Evolutionary conservation across 805 yeast species (phyloP).

Genomic region (Zygosaccharomyces siamensis): DNA sequence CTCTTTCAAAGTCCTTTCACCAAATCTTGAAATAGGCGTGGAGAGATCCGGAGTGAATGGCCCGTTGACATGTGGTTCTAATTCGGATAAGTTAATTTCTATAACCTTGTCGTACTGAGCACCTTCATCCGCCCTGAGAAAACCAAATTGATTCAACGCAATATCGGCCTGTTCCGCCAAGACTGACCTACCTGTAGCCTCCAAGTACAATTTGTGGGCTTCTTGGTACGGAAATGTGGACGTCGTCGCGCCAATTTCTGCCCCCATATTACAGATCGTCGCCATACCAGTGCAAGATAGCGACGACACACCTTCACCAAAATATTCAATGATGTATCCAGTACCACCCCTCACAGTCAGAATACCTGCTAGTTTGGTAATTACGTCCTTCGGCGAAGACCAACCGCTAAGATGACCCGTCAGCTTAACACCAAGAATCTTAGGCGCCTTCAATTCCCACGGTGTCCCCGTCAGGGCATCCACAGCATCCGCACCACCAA

Average conservation of each 20-base stretch:
- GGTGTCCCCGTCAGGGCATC: constrained; percentile 96
- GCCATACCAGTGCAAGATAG: constrained; percentile 99
- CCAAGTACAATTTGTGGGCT: constrained; percentile 71
- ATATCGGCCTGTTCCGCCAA: constrained; percentile 78
- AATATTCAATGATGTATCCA: constrained; percentile 92
- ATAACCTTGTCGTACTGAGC: constrained; percentile 89
- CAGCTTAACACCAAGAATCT: constrained; percentile 86
- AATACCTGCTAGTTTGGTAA: constrained; percentile 84
- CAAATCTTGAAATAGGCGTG: constrained; percentile 83
- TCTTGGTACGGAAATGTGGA: constrained; percentile 93
- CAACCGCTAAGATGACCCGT: constrained; percentile 88
- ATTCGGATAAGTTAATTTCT: constrained; percentile 77
- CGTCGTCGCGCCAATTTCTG: constrained; percentile 98
- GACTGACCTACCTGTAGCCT: constrained; percentile 77
- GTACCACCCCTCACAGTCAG: constrained; percentile 98
- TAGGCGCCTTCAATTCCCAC: constrained; percentile 98
- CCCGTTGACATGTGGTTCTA: constrained; percentile 96
- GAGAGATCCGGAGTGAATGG: constrained; percentile 98
- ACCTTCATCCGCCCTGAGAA: constrained; percentile 78
- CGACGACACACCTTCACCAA: constrained; percentile 87
- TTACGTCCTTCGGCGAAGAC: constrained; percentile 97
- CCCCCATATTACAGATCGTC: constrained; percentile 99
- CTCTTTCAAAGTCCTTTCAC: constrained; percentile 60
- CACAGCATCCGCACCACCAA: constrained; percentile 99
- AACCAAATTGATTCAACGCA: constrained; percentile 47